Evolutionary conservation across 768 basidiomycete species (phyloP).

Genomic region (Xerocomellus intermedius): DNA sequence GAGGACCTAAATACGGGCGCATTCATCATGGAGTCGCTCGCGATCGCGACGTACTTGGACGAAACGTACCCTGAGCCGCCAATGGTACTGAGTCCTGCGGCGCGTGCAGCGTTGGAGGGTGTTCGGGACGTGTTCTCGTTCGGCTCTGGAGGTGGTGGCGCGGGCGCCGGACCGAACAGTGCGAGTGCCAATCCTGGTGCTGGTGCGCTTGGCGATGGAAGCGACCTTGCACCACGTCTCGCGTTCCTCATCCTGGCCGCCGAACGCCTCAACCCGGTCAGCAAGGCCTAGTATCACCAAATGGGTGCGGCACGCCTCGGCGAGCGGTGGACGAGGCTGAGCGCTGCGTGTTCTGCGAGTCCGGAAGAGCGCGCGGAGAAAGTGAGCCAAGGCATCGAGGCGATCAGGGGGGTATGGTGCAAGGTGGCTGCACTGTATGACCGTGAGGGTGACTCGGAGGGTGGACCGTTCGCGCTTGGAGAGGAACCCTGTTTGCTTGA

Average conservation of each 20-base stretch:
- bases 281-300: slow-evolving; percentile 39
- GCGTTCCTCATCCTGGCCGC: slow-evolving; percentile 25
- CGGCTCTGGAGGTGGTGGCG: not conserved
- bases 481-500: slow-evolving; percentile 20
- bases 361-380: slow-evolving; percentile 29
- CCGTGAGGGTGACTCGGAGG: not conserved
- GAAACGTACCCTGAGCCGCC: slow-evolving; percentile 45
- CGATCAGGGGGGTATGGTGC: slow-evolving; percentile 30
- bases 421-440: slow-evolving; percentile 16
- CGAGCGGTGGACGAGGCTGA: slow-evolving; percentile 35
- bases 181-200: not conserved
- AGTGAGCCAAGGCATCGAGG: slow-evolving; percentile 6
- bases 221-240: slow-evolving; percentile 3
- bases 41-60: slow-evolving; percentile 53
- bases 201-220: no score
- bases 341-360: slow-evolving; percentile 18
- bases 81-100: slow-evolving; percentile 35
- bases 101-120: slow-evolving; percentile 33
- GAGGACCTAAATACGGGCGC: slow-evolving; percentile 42
- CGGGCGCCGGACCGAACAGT: not conserved
- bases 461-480: slow-evolving; percentile 11
- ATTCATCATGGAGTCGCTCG: slow-evolving; percentile 41
- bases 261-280: slow-evolving; percentile 31
- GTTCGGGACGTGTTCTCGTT: slow-evolving; percentile 22
- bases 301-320: slow-evolving; percentile 38